Percentiles rank a stretch among this genome's conserved stretches.
Conservation (phyloP, 371 early-diverging fungal genomes). For the Mortierella sp. region DNA sequence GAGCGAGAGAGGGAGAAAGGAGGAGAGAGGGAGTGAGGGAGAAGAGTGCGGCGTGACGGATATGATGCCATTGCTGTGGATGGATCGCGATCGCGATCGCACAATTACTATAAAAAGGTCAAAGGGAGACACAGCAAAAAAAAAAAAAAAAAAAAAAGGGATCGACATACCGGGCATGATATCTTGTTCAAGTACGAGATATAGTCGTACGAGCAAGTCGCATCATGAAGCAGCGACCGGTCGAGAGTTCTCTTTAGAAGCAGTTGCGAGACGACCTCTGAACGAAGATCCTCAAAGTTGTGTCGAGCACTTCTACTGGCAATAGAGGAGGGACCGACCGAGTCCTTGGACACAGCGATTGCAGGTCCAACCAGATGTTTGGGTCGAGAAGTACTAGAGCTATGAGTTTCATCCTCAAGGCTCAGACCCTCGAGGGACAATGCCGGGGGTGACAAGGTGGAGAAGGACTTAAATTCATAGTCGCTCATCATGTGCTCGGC, state of each 20-base stretch:
- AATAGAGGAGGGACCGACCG: background rate
- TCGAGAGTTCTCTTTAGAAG: conserved; percentile 32
- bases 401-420: conserved; percentile 5
- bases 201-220: conserved; percentile 38
- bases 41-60: too few species aligned
- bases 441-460: background rate
- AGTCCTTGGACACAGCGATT: background rate
- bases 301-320: background rate
- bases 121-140: background rate
- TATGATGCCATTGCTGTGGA: too few species aligned
- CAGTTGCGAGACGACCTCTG: conserved; percentile 12
- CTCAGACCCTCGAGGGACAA: conserved; percentile 10
- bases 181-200: conserved; percentile 45
- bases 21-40: background rate
- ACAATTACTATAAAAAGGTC: too few species aligned
- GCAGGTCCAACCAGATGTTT: background rate
- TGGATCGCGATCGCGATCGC: too few species aligned
- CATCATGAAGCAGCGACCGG: conserved; percentile 28
- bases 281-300: background rate
- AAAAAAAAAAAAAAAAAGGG: background rate
- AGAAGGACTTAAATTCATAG: conserved; percentile 10
- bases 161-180: conserved; percentile 41
- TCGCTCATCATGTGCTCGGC: conserved; percentile 49
- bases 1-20: background rate
- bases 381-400: background rate